Evolutionary conservation across 2,329 filamentous ascomycete genomes (phyloP).

Genomic region (Raffaelea ambrosiae): DNA sequence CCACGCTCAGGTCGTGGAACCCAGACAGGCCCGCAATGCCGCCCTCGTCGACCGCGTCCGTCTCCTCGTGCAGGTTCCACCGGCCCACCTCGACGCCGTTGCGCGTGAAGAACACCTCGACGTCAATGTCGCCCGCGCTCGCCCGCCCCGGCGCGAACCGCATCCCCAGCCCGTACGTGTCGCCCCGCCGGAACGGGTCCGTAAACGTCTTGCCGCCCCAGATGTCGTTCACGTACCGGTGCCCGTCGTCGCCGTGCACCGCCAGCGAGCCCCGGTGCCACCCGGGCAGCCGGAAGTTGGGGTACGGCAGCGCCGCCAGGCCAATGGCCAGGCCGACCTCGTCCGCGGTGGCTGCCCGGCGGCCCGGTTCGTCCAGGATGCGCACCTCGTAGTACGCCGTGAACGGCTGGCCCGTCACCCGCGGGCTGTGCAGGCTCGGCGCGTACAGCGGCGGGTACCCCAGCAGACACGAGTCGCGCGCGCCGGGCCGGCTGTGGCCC

Average conservation of each 20-base stretch:
- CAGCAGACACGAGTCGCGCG: conserved; percentile 55
- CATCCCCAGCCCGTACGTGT: conserved; percentile 67
- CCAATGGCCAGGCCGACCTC: conserved; percentile 56
- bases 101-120: conserved; percentile 62
- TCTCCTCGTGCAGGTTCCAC: conserved; percentile 71
- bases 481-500: conserved; percentile 28
- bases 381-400: conserved; percentile 68
- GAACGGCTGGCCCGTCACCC: conserved; percentile 18
- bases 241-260: conserved; percentile 74
- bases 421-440: conserved; percentile 48
- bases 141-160: conserved; percentile 32
- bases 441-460: conserved; percentile 63
- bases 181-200: conserved; percentile 50
- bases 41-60: conserved; percentile 52
- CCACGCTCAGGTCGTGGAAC: conserved; percentile 60
- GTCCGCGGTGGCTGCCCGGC: conserved; percentile 2
- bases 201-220: conserved; percentile 67
- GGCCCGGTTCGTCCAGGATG: conserved; percentile 33
- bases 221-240: conserved; percentile 65
- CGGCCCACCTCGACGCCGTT: conserved; percentile 50
- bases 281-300: conserved; percentile 67
- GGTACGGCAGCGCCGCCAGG: conserved; percentile 66
- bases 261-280: conserved; percentile 70
- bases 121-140: conserved; percentile 27
- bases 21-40: conserved; percentile 62